Base-by-base conservation (phyloP, 352 stramenopile genomes). In the Phytophthora idaei region DNA sequence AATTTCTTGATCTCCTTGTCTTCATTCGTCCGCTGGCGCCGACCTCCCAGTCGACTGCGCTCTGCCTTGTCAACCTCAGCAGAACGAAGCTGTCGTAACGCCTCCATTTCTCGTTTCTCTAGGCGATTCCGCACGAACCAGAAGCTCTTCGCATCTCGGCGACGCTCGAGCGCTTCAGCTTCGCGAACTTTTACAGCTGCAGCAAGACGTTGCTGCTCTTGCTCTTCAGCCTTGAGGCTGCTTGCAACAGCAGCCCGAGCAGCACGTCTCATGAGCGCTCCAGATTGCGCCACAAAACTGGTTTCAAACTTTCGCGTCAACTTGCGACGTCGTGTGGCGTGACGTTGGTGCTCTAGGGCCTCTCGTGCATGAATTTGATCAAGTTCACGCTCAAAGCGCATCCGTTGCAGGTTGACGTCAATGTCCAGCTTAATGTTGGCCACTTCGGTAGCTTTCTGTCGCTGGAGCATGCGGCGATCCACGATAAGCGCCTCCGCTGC, bases 1-100 rank as follows among this genome's bases (percentile, higher is more conserved):
- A 91, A 73, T 10, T 74, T 69, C 36, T 87, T 89, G 64, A 91
- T 93, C 28, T 91, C 82, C 39, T 87, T 89, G 71, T 89, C 78
- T 46, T 89, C 84, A 8, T 68, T 65, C 29, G 86, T 83, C 9
- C 81, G 77, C 41, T 87, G 70, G 8, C 69, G 62, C 4, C 83
- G 63, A 9, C 50, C 31, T 8, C 58, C 47, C 12, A 76, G 55
- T 11, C 77, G 69, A 17, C 57, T 64, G 5, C 61, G 69, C 9
- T 67, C 61, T 37, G 41, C 37, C 4, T 80, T 68, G 12, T 83
- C 74, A 0, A 45, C 48, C 42, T 71, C 62, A 12, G 74, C 46
- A 3, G 64, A 67, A 2, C 61, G 57, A 57, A 74, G 61, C 27
- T 42, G 69, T 5, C 73, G 57, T 12, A 81, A 55, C 0, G 67